Evolutionary conservation across 2,329 filamentous ascomycete genomes (phyloP).

Genomic region (Pseudovirgaria hyperparasitica): DNA sequence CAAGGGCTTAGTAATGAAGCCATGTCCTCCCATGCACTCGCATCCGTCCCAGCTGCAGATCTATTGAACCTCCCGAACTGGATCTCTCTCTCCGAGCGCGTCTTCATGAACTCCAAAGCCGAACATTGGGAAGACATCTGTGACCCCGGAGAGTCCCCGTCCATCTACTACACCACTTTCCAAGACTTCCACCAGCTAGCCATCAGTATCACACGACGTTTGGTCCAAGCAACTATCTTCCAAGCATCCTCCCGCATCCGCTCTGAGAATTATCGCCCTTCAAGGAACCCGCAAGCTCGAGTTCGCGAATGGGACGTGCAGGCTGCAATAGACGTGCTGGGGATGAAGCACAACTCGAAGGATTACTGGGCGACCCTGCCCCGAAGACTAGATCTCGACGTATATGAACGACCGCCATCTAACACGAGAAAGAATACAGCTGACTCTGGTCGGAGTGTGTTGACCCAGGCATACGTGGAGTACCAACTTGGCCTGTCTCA

Average conservation of each 20-base stretch:
- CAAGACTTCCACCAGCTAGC: constrained; percentile 60
- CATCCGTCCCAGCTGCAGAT: constrained; percentile 18
- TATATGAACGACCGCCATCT: constrained; percentile 5
- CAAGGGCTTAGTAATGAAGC: not conserved
- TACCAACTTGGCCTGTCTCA: too few species aligned
- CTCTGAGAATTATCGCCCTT: constrained; percentile 24
- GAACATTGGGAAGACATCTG: constrained; percentile 56
- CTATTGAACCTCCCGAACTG: constrained; percentile 17
- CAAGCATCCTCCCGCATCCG: constrained; percentile 58
- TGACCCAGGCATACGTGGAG: constrained; percentile 6
- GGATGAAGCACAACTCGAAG: constrained; percentile 32
- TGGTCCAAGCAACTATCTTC: constrained; percentile 58
- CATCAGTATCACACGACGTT: constrained; percentile 53
- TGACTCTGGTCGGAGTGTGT: not conserved
- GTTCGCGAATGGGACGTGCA: constrained; percentile 38
- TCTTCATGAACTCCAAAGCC: constrained; percentile 30
- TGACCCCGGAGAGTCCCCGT: constrained; percentile 43
- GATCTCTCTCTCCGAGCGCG: constrained; percentile 15
- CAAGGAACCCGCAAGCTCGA: constrained; percentile 16
- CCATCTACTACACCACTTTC: constrained; percentile 63
- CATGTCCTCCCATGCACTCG: constrained; percentile 10
- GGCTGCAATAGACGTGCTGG: constrained; percentile 41
- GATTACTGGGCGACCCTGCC: constrained; percentile 36
- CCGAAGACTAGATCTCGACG: not conserved
- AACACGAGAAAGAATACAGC: not conserved